Conservation (phyloP, 352 stramenopile species). For the Blastocystis sp. region DNA sequence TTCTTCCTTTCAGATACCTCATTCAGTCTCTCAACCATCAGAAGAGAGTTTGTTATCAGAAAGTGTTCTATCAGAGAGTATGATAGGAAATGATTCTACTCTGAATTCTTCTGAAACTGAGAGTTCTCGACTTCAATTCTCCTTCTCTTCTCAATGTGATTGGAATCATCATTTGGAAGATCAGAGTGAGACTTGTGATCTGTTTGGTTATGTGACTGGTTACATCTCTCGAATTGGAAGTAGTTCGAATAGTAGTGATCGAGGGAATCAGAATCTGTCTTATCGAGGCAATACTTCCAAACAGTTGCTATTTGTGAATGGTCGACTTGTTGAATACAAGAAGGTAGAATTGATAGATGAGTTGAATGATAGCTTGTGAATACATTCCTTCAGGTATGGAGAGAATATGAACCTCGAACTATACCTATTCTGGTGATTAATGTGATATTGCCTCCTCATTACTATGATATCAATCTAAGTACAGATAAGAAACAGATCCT, state of each 20-base stretch:
- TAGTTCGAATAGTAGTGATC: conserved; percentile 11
- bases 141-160: conserved; percentile 15
- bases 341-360: background rate
- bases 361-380: conserved; percentile 30
- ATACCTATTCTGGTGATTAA: conserved; percentile 85
- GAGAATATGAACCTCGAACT: conserved; percentile 78
- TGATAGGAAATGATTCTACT: conserved; percentile 74
- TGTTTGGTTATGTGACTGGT: conserved; percentile 27
- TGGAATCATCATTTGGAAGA: background rate
- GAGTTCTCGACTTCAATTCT: conserved; percentile 7
- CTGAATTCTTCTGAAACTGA: background rate
- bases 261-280: conserved; percentile 60
- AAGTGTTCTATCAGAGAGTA: conserved; percentile 82
- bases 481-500: conserved; percentile 91
- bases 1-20: conserved; percentile 32
- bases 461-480: conserved; percentile 90
- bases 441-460: conserved; percentile 76
- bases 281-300: conserved; percentile 73
- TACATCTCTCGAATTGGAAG: conserved; percentile 25
- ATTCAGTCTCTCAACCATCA: background rate
- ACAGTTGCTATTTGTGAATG: conserved; percentile 92
- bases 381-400: conserved; percentile 75
- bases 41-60: background rate
- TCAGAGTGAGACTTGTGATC: background rate
- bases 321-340: conserved; percentile 70